A percentile compares a stretch with the other conserved stretches of the same genome.
Conservation (phyloP, 306 rosid species). For the Nissolia schottii region DNA sequence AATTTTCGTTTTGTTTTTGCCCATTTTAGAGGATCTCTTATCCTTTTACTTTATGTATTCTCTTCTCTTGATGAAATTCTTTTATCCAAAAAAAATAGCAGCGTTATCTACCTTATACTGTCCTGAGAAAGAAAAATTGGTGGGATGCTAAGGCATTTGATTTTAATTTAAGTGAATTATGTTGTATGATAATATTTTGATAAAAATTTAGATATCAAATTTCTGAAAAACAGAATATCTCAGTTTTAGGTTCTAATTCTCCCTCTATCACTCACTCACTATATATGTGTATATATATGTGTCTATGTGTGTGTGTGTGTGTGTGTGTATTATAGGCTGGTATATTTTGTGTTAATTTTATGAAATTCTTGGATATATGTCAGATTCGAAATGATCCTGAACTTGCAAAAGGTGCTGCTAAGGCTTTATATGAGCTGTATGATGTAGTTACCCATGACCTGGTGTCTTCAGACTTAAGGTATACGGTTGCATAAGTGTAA, state of each 20-base stretch:
- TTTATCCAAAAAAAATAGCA: too few relatives aligned
- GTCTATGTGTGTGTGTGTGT: too few relatives aligned
- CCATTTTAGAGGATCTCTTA: too few relatives aligned
- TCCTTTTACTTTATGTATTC: too few relatives aligned
- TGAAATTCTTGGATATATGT: slow-evolving; percentile 17
- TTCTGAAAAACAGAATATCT: neutral
- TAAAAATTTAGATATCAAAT: neutral
- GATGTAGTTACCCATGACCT: slow-evolving; percentile 82
- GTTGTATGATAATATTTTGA: neutral
- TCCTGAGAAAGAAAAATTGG: neutral
- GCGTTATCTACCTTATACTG: neutral
- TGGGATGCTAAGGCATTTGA: neutral
- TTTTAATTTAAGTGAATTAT: neutral
- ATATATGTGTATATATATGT: neutral
- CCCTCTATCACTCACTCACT: neutral
- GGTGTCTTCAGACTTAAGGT: slow-evolving; percentile 81
- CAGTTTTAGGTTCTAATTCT: slow-evolving; percentile 4
- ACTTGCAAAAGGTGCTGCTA: slow-evolving; percentile 81
- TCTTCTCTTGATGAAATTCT: too few relatives aligned
- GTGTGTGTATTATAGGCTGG: too few relatives aligned
- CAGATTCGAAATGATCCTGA: slow-evolving; percentile 78
- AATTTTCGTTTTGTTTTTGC: too few relatives aligned
- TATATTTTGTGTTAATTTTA: neutral
- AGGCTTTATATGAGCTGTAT: slow-evolving; percentile 68
- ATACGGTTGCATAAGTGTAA: slow-evolving; percentile 15